Base-by-base conservation (phyloP, 306 rosid species). In the Quercus bicolor region DNA sequence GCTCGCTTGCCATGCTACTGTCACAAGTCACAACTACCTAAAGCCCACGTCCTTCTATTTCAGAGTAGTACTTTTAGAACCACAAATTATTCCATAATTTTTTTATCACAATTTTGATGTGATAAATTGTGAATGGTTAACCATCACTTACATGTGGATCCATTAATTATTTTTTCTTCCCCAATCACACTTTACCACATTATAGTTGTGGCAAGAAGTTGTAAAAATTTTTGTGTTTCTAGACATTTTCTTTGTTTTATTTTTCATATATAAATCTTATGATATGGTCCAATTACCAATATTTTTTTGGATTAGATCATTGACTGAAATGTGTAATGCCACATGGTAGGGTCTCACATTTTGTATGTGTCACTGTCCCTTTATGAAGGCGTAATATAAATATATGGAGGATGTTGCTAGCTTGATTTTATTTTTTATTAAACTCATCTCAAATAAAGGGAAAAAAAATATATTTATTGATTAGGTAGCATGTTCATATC, bases 281-380 rank as follows among this genome's bases (percentile, higher is more conserved):
- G 61, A 73, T 57, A 23, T 24, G 18, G 34, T 54, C 83, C 51
- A 37, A 70, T 24, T 53, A 70, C 77, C 71, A 37, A 62, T 48
- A 70, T 54, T 15, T 70, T 20, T 7, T 1, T 24, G 14, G 18
- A 16, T 26, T 24, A 57, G 11, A 56, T 23, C 45, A 65, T 33
- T 45, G 34, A 18, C 37, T 21, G 6, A 12, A 16, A 31, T 16
- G 29, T 65, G 12, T 11, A 19, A 48, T 29, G 56, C 51, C 85
- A 82, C 72, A 57, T 77, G 59, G 79, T 68, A 57, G 71, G 48
- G 10, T 48, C 69, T 45, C 33, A 1, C 33, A 1, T 56, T 7
- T 16, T 28, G 23, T 48, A 12, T 12, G 10, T 6, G n/a, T 52
- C 13, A 6, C 0, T 28, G 34, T 34, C 6, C 23, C 28, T 57